These are phyloP conservation scores for Lantana camara DNA, from an alignment of 257 asterid species.

Conservation along the genomic window DNA sequence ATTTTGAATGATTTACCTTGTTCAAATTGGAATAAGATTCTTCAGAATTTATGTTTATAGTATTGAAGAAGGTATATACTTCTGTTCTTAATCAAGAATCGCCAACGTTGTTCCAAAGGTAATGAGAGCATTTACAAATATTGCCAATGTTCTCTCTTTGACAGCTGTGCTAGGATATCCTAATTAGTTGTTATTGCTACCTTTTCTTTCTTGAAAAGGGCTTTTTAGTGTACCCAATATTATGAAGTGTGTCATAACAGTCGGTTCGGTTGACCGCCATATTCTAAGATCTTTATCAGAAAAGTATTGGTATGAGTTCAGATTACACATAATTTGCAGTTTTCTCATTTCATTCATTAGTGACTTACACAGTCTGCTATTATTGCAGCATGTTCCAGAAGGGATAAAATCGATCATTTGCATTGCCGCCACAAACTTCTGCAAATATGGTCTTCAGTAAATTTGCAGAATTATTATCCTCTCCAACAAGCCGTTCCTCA, in stretches of 20 bases:
- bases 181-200: background rate
- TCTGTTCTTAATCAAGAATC: background rate
- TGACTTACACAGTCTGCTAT: constrained; percentile 2
- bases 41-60: constrained; percentile 5
- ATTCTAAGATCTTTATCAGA: constrained; percentile 13
- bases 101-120: background rate
- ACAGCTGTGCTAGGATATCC: constrained; percentile 13
- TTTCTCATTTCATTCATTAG: background rate
- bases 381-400: constrained; percentile 20
- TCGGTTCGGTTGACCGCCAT: background rate
- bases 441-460: constrained; percentile 52
- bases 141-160: background rate
- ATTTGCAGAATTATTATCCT: constrained; percentile 52
- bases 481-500: constrained; percentile 39
- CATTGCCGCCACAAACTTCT: constrained; percentile 28
- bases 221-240: constrained; percentile 6
- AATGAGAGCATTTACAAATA: background rate
- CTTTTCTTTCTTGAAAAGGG: constrained; percentile 10
- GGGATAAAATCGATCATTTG: constrained; percentile 14
- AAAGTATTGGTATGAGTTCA: constrained; percentile 1
- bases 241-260: background rate
- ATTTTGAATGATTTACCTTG: constrained; percentile 6
- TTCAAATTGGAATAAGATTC: constrained; percentile 2
- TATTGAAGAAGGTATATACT: background rate
- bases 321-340: background rate